A percentile compares a stretch with the other conserved stretches of the same genome.
Conservation (phyloP, 208 protist genomes). For the Porcisia deanei region DNA sequence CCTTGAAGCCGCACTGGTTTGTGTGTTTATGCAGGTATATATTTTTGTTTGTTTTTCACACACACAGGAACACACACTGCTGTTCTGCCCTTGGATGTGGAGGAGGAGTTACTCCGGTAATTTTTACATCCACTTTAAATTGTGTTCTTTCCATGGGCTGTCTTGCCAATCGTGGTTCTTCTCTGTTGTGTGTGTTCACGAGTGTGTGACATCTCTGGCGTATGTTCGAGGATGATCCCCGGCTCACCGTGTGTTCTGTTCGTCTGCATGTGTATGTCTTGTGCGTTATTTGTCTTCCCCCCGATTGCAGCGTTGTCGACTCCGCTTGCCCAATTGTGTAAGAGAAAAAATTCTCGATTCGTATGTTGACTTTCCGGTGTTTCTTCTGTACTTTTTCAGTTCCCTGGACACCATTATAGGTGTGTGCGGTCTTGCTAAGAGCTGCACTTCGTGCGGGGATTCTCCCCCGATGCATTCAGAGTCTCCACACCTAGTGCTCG, state of each 20-base stretch:
- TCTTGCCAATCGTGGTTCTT: neutral
- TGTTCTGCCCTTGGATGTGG: neutral
- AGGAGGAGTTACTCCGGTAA: neutral
- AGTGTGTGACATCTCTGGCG: neutral
- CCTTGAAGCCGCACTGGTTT: too few species aligned
- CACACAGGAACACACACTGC: neutral
- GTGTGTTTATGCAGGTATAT: neutral
- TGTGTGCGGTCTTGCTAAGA: neutral
- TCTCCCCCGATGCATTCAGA: neutral
- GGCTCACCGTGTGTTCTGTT: neutral
- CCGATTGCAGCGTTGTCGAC: neutral
- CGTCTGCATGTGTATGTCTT: neutral
- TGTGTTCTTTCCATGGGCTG: neutral
- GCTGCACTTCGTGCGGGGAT: neutral
- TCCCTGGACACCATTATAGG: neutral
- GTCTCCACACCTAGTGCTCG: neutral
- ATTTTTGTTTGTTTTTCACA: neutral
- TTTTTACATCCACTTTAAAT: neutral
- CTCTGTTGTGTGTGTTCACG: neutral
- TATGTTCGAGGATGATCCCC: neutral
- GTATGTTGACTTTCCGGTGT: neutral
- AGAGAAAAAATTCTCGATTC: neutral
- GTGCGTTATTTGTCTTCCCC: neutral
- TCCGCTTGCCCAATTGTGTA: neutral
- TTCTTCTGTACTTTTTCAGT: neutral